These are phyloP conservation scores for Pestalotiopsis sp. DNA, from an alignment of 2,329 filamentous ascomycete genomes.

Conservation along the genomic window DNA sequence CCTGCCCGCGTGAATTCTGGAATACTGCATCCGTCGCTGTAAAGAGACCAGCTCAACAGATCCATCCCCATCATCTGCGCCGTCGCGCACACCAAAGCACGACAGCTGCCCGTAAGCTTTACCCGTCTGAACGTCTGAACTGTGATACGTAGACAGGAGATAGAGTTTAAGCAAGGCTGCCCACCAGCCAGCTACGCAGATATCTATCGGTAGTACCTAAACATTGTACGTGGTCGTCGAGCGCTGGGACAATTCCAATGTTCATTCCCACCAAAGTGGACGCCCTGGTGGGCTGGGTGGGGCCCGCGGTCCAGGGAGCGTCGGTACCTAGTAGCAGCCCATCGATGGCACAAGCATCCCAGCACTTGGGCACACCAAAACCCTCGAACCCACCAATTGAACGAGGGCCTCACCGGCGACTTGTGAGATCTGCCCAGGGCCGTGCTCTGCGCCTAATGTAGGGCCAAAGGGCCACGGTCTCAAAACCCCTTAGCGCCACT, in stretches of 20 bases:
- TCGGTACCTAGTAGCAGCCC: background rate
- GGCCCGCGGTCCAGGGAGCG: background rate
- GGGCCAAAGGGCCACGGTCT: background rate
- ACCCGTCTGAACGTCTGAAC: background rate
- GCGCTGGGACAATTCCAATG: background rate
- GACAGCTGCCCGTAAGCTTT: background rate
- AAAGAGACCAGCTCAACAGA: background rate
- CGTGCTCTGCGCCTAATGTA: background rate
- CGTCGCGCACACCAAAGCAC: background rate
- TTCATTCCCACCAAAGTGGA: background rate
- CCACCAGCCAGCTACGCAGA: background rate
- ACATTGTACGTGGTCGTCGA: too few relatives aligned
- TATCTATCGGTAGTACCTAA: background rate
- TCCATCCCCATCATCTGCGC: background rate
- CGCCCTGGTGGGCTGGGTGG: background rate
- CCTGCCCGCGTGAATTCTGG: background rate
- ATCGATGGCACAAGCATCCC: background rate
- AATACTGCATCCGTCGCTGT: background rate
- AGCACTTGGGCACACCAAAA: background rate
- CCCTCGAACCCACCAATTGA: too few relatives aligned
- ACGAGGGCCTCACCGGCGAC: too few relatives aligned
- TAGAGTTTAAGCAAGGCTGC: too few relatives aligned
- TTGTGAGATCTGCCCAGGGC: background rate
- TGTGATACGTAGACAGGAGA: too few relatives aligned
- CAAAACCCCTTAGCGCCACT: background rate